A percentile compares a stretch with the other conserved stretches of the same genome.
Conservation (phyloP, 805 yeast genomes). For the Pichia insulana region DNA sequence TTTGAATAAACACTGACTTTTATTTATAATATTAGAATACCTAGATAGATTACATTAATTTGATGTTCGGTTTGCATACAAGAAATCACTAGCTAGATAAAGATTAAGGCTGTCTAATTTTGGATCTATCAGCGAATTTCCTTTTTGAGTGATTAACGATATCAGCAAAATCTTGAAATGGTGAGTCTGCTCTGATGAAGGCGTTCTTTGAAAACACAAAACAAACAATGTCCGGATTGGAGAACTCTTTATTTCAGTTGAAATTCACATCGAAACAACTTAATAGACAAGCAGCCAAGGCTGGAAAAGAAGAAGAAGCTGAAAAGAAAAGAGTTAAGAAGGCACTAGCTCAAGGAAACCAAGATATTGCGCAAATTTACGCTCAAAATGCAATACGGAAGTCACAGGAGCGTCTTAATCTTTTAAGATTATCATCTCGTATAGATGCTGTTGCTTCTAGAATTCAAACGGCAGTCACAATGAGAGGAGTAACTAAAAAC, state of each 20-base stretch:
- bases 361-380: constrained; percentile 86
- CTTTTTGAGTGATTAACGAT: no score
- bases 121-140: no score
- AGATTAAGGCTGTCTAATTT: no score
- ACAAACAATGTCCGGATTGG: constrained; percentile 31
- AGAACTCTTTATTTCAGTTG: constrained; percentile 53
- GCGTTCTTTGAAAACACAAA: no score
- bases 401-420: constrained; percentile 73
- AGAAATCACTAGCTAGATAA: no score
- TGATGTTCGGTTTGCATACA: no score
- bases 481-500: constrained; percentile 89
- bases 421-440: constrained; percentile 74
- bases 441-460: constrained; percentile 94
- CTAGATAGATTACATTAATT: no score
- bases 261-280: constrained; percentile 92
- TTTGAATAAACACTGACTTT: constrained; percentile 8
- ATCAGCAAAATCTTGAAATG: no score
- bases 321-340: constrained; percentile 88
- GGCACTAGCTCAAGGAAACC: constrained; percentile 76
- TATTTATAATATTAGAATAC: no score
- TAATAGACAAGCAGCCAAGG: constrained; percentile 79
- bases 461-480: constrained; percentile 95
- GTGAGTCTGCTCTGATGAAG: no score
- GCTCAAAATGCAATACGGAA: constrained; percentile 96
- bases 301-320: constrained; percentile 80